These are phyloP conservation scores for Suillus decipiens DNA, from an alignment of 768 basidiomycete genomes.

Conservation along the genomic window DNA sequence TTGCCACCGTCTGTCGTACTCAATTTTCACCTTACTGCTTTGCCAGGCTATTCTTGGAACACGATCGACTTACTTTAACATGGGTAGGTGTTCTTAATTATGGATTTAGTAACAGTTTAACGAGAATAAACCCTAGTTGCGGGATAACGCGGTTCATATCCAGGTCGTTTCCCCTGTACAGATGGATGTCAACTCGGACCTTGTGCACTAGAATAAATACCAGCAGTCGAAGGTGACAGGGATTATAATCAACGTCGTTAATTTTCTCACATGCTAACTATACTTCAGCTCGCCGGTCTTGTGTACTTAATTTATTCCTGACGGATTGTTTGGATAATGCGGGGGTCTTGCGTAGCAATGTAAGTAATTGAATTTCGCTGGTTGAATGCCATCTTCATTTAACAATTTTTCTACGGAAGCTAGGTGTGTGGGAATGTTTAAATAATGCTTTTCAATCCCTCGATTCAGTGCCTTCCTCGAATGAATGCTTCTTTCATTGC, in stretches of 20 bases:
- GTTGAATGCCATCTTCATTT: no score
- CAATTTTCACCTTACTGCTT: no score
- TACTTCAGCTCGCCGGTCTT: neutral
- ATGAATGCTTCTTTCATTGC: neutral
- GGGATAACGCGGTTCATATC: neutral
- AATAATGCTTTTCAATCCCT: conserved; percentile 6
- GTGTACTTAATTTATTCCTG: neutral
- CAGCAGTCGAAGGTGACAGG: neutral
- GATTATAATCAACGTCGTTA: neutral
- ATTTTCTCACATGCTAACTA: neutral
- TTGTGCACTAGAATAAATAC: neutral
- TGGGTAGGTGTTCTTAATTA: neutral
- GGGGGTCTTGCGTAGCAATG: neutral
- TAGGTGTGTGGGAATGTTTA: neutral
- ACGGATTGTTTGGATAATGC: neutral
- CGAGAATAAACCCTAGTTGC: neutral
- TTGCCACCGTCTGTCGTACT: neutral
- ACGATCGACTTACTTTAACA: neutral
- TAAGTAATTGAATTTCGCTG: neutral
- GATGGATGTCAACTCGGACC: neutral
- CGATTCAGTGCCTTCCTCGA: neutral
- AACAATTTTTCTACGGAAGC: neutral
- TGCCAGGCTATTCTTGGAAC: neutral
- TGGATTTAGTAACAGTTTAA: neutral
- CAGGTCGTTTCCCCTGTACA: neutral